Evolutionary conservation across 2,329 filamentous ascomycete species (phyloP), one percentile per base, ranked within the genome.

Genomic region (Epichloe scottii): DNA sequence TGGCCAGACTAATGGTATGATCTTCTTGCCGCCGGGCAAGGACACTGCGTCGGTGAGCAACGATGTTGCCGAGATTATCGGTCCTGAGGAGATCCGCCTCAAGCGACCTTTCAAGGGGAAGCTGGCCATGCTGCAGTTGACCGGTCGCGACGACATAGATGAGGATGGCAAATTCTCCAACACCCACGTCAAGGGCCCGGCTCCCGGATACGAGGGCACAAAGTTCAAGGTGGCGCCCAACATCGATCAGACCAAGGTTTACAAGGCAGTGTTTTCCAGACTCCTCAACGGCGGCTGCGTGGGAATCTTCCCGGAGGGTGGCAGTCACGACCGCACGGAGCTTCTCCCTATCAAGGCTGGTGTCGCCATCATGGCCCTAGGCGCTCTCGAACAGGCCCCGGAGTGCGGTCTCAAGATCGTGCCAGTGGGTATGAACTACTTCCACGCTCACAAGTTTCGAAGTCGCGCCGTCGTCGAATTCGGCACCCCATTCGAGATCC

Each of bases 371-470:
- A 98, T 98, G 91, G 93, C 91, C 12, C 78, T 98, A 37, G 91
- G 91, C 39, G 85, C 93, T 1, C 74, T 97, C 48, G 89, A 87
- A 5, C 84, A 89, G 51, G 82, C 90, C 55, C 90, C 90, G 3
- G 77, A 91, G 56, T 95, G 88, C 63, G 89, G 87, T 33, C 74
- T 98, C 55, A 94, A 90, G 68, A 96, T 98, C 60, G 88, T 98
- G 23, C 93, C 93, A 3, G 90, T 93, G 48, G 91, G 91, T 60
- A 96, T 98, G 91, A 98, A 98, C 69, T 98, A 98, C 69, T 98
- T 98, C 71, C 91, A 97, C 68, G 87, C 91, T 0, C 91, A 98
- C 76, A 98, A 97, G 67, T 98, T 98, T 69, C 85, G 91, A 44
- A 97, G 91, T 56, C 81, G 93, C 64, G 93, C 91, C 37, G 91